Percentiles rank a stretch among this genome's conserved stretches.
phyloP scores from a whole-genome alignment of 2,329 filamentous ascomycete genomes.

The Orbilia oligospora region DNA sequence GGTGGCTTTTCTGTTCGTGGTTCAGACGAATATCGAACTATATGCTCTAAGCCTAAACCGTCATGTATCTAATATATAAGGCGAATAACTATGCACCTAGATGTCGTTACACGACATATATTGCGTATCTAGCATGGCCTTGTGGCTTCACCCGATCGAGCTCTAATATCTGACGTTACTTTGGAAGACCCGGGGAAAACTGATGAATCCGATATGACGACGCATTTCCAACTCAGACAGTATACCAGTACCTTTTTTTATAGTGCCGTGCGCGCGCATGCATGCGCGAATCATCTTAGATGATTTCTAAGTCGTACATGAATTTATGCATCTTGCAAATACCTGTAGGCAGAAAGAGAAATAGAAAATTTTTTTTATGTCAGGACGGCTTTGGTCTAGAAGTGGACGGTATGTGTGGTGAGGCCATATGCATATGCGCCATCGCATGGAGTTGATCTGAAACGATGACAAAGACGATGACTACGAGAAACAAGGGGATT shows the following conservation, averaged over 20 bases:
- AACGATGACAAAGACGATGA: constrained; percentile 46
- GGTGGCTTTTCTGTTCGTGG: background rate
- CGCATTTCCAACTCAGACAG: background rate
- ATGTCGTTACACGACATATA: constrained; percentile 50
- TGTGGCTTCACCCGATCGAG: constrained; percentile 17
- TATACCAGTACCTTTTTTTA: background rate
- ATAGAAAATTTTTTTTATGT: background rate
- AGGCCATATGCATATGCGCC: constrained; percentile 4
- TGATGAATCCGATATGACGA: constrained; percentile 6
- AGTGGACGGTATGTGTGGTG: background rate
- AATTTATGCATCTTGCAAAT: background rate
- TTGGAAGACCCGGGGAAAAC: background rate
- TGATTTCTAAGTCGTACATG: background rate
- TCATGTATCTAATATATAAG: background rate
- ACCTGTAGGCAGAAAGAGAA: background rate
- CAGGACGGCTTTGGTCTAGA: background rate
- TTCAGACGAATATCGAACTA: background rate
- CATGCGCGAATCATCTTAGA: background rate
- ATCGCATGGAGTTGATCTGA: constrained; percentile 13
- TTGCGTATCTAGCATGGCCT: constrained; percentile 44
- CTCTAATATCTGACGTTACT: background rate
- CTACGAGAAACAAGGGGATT: constrained; percentile 35
- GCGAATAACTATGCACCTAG: background rate
- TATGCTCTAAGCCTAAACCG: constrained; percentile 9
- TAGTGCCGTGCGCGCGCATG: too few species aligned